These are phyloP conservation scores for Calocybe indica DNA, from an alignment of 768 basidiomycete species.

Conservation along the genomic window DNA sequence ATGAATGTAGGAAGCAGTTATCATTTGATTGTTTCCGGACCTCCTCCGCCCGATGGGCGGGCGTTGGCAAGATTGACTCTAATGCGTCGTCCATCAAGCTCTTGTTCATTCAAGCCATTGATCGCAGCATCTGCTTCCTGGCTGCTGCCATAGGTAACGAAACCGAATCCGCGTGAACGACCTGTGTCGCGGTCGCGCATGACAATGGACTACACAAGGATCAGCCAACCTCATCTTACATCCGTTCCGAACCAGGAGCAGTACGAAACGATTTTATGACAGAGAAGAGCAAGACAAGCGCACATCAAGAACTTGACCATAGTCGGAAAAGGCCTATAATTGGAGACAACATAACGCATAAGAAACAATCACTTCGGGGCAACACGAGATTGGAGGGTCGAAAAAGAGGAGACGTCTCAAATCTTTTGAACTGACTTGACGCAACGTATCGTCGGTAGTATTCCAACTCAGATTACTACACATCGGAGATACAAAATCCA, in stretches of 20 bases:
- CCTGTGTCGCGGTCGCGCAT: slow-evolving; percentile 99
- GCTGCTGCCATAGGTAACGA: slow-evolving; percentile 67
- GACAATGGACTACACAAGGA: slow-evolving; percentile 76
- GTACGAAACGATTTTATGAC: slow-evolving; percentile 11
- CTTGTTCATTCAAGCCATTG: slow-evolving; percentile 72
- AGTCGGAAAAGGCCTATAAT: slow-evolving; percentile 78
- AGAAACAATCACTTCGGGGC: slow-evolving; percentile 31
- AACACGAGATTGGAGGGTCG: slow-evolving; percentile 21
- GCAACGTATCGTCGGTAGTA: slow-evolving; percentile 90
- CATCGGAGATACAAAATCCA: slow-evolving; percentile 39
- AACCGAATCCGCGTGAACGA: slow-evolving; percentile 95
- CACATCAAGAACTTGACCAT: slow-evolving; percentile 88
- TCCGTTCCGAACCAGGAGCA: slow-evolving; percentile 16
- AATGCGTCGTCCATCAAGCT: slow-evolving; percentile 89
- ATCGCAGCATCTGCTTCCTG: slow-evolving; percentile 81
- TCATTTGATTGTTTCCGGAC: slow-evolving; percentile 9
- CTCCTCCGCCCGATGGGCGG: slow-evolving; percentile 48
- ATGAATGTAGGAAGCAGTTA: not conserved
- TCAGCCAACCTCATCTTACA: slow-evolving; percentile 33
- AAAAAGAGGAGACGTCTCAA: slow-evolving; percentile 21
- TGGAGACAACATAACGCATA: slow-evolving; percentile 41
- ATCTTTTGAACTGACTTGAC: slow-evolving; percentile 70
- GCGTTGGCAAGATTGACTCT: slow-evolving; percentile 85
- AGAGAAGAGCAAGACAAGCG: slow-evolving; percentile 45
- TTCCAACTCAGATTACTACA: slow-evolving; percentile 94